Conservation (phyloP, 352 stramenopile genomes). For the Globisporangium nodosum region DNA sequence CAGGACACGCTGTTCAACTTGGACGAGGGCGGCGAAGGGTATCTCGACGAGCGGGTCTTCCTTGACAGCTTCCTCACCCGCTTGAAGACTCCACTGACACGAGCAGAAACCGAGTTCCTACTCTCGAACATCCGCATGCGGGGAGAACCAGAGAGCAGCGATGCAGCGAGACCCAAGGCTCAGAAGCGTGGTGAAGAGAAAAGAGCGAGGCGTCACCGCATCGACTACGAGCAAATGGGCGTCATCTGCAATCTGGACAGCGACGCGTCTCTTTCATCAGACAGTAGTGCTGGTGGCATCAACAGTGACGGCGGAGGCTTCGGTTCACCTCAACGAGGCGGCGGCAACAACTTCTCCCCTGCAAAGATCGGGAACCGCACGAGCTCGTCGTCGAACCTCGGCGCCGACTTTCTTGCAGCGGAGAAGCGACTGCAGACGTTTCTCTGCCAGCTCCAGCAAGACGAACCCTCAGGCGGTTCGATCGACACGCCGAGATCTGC, state of each 20-base stretch:
- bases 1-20: slow-evolving; percentile 31
- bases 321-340: not conserved
- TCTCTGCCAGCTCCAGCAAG: slow-evolving; percentile 10
- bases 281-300: slow-evolving; percentile 3
- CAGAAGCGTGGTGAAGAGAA: slow-evolving; percentile 1
- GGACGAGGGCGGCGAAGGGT: slow-evolving; percentile 33
- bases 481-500: slow-evolving; percentile 32
- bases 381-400: slow-evolving; percentile 7
- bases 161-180: not conserved
- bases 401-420: slow-evolving; percentile 26
- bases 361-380: not conserved
- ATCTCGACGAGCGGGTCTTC: slow-evolving; percentile 31
- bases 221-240: slow-evolving; percentile 57
- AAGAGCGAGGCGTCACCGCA: slow-evolving; percentile 10
- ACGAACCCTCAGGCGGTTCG: not conserved
- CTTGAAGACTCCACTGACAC: slow-evolving; percentile 35
- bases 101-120: slow-evolving; percentile 43
- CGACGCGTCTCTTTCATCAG: slow-evolving; percentile 37
- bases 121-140: slow-evolving; percentile 30
- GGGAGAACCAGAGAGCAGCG: not conserved
- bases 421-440: slow-evolving; percentile 43
- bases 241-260: slow-evolving; percentile 44
- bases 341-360: not conserved
- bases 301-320: not conserved
- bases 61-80: slow-evolving; percentile 30